These are phyloP conservation scores for Coemansia sp. DNA, from an alignment of 192 early-diverging fungal species.

Conservation along the genomic window DNA sequence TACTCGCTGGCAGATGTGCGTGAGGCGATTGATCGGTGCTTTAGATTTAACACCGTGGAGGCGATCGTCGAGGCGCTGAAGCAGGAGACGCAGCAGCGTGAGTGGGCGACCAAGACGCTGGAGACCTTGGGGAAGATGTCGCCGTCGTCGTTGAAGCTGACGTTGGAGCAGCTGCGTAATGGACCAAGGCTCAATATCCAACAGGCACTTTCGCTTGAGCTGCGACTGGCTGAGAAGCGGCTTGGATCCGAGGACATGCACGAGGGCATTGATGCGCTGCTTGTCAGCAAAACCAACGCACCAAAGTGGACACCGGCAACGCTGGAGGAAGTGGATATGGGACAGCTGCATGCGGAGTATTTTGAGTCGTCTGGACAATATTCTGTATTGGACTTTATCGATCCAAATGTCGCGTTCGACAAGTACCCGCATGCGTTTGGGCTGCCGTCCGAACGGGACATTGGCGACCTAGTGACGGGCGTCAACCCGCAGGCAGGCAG, in stretches of 20 bases:
- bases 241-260: conserved; percentile 79
- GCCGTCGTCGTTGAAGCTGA: conserved; percentile 88
- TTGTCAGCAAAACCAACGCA: conserved; percentile 68
- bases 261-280: conserved; percentile 81
- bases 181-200: conserved; percentile 71
- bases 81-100: conserved; percentile 61
- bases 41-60: conserved; percentile 79
- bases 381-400: conserved; percentile 35
- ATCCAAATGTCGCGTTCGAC: conserved; percentile 41
- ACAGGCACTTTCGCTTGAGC: conserved; percentile 86
- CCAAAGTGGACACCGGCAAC: conserved; percentile 77
- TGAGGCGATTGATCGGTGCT: conserved; percentile 83
- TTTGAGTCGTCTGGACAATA: conserved; percentile 45
- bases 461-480: conserved; percentile 65
- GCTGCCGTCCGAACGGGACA: conserved; percentile 69
- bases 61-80: conserved; percentile 81
- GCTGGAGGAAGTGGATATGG: conserved; percentile 56
- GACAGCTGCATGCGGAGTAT: conserved; percentile 59
- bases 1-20: conserved; percentile 54
- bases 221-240: conserved; percentile 75
- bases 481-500: conserved; percentile 65
- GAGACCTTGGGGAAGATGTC: conserved; percentile 67
- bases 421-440: conserved; percentile 67
- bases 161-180: conserved; percentile 77
- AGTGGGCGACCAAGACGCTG: conserved; percentile 73